phyloP scores from a whole-genome alignment of 2,329 filamentous ascomycete genomes.

The Fusarium sp. region DNA sequence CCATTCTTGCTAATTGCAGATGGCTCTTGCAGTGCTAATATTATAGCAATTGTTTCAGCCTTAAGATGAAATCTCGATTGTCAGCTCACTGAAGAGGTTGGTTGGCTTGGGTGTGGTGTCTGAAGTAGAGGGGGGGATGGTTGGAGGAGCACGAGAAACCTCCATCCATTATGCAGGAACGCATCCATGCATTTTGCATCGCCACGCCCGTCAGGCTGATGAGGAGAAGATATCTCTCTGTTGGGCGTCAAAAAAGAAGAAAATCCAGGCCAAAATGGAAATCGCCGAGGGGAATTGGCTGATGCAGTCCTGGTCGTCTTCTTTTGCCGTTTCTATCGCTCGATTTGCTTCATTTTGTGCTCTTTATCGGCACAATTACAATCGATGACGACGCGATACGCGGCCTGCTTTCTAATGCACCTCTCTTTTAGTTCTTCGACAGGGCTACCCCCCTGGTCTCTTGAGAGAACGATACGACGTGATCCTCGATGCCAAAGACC shows the following conservation, averaged over 20 bases:
- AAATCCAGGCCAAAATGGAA: background rate
- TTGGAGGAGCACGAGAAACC: constrained; percentile 12
- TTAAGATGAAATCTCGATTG: constrained; percentile 39
- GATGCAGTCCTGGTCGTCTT: background rate
- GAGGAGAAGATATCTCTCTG: background rate
- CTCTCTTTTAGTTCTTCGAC: constrained; percentile 17
- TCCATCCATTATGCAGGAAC: constrained; percentile 37
- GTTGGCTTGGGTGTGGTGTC: background rate
- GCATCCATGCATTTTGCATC: constrained; percentile 24
- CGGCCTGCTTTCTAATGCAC: constrained; percentile 28
- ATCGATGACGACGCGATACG: constrained; percentile 42
- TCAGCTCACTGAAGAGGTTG: constrained; percentile 15
- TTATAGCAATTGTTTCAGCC: constrained; percentile 37
- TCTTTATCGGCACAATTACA: constrained; percentile 22
- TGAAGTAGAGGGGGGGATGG: constrained; percentile 15
- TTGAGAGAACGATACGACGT: constrained; percentile 23
- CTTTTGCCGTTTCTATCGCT: background rate
- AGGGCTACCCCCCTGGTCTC: constrained; percentile 26
- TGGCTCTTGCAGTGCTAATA: constrained; percentile 5
- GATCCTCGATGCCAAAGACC: constrained; percentile 35
- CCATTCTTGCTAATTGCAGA: constrained; percentile 7
- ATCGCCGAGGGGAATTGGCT: background rate
- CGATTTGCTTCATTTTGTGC: background rate
- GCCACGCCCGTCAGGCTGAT: constrained; percentile 1
- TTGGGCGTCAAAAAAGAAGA: background rate